phyloP scores from a whole-genome alignment of 257 asterid genomes.

The Solanum appendiculatum region DNA sequence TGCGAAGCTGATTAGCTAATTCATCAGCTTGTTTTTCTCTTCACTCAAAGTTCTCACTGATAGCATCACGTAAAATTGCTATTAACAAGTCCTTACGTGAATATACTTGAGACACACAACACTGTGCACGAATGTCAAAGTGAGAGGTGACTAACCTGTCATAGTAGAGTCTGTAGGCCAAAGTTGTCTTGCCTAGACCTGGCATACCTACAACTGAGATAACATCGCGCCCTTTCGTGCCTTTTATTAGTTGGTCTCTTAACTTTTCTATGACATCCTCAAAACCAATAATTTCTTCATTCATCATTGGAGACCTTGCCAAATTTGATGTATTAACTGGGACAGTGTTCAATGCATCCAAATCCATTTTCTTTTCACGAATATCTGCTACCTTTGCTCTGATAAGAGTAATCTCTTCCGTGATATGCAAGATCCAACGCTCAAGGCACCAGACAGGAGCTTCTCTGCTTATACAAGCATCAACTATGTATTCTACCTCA shows the following conservation, averaged over 20 bases:
- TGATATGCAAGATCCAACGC: background rate
- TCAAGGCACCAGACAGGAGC: background rate
- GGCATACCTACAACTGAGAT: background rate
- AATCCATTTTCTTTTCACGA: background rate
- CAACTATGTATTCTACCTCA: slow-evolving; percentile 13
- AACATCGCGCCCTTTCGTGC: background rate
- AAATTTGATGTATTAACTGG: background rate
- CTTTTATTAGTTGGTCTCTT: background rate
- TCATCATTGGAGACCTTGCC: background rate
- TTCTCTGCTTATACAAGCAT: background rate
- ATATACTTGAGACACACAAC: slow-evolving; percentile 1
- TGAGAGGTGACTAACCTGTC: background rate
- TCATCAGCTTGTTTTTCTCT: background rate
- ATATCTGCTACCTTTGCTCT: background rate
- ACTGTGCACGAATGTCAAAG: background rate
- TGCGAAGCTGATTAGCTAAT: background rate
- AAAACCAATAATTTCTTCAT: background rate
- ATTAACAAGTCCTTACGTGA: background rate
- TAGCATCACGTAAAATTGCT: background rate
- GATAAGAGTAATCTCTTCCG: background rate
- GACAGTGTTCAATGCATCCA: background rate
- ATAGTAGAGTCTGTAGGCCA: background rate
- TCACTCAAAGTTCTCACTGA: background rate
- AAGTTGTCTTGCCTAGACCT: slow-evolving; percentile 1
- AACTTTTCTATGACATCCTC: background rate